Conservation (phyloP, 2,329 filamentous ascomycete species). For the Biscogniauxia marginata region DNA sequence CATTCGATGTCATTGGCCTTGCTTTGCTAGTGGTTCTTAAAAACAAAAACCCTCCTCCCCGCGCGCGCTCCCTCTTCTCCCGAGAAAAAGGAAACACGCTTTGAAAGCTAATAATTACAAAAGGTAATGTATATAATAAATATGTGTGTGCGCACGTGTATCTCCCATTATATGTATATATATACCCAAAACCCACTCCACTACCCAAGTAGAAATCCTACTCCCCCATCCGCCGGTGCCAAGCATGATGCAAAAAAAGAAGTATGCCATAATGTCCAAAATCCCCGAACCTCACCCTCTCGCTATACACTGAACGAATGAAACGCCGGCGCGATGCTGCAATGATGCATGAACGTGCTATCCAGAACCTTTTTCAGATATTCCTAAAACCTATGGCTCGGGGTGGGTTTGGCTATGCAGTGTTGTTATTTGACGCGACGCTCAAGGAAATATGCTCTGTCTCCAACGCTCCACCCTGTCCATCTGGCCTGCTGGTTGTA, state of each 20-base stretch:
- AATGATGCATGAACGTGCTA: conserved; percentile 1
- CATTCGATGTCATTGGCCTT: not conserved
- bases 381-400: not conserved
- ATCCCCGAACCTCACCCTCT: not conserved
- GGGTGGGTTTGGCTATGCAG: not conserved
- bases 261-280: conserved; percentile 12
- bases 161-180: not conserved
- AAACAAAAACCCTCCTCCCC: not conserved
- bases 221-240: conserved; percentile 7
- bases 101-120: not conserved
- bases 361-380: not conserved
- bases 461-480: conserved; percentile 35
- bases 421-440: not conserved
- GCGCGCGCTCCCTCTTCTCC: not conserved
- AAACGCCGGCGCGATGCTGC: conserved; percentile 21
- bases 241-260: conserved; percentile 4
- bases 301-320: not conserved
- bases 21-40: not conserved
- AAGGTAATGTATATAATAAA: not conserved
- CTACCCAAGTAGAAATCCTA: not conserved
- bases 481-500: conserved; percentile 30
- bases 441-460: conserved; percentile 31
- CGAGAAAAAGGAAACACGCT: not conserved
- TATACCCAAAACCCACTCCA: not conserved
- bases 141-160: not conserved